Percentiles rank a stretch among this genome's conserved stretches.
phyloP scores from a whole-genome alignment of 1,284 basidiomycete species.

The Fomitiporia mediterranea region DNA sequence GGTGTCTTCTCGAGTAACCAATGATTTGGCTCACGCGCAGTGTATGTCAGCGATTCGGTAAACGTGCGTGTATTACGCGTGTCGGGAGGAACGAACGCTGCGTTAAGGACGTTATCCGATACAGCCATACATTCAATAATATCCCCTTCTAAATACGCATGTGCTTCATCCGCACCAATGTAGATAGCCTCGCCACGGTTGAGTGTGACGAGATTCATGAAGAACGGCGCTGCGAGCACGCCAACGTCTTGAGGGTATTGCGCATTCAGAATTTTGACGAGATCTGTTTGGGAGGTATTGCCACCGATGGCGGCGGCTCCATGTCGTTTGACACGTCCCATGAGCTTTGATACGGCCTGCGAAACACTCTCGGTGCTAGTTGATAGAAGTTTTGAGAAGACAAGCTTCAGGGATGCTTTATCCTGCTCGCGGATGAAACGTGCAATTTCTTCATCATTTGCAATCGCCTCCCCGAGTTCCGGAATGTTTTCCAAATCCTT shows the following conservation, averaged over 20 bases:
- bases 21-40: slow-evolving; percentile 15
- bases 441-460: slow-evolving; percentile 28
- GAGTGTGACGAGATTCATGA: slow-evolving; percentile 56
- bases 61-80: slow-evolving; percentile 27
- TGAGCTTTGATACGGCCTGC: slow-evolving; percentile 33
- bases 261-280: slow-evolving; percentile 43
- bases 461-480: slow-evolving; percentile 40
- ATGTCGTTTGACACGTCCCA: slow-evolving; percentile 34
- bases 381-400: slow-evolving; percentile 45
- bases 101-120: slow-evolving; percentile 35
- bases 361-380: slow-evolving; percentile 34
- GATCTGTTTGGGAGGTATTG: slow-evolving; percentile 32
- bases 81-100: slow-evolving; percentile 30
- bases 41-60: slow-evolving; percentile 21
- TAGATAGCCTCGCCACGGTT: slow-evolving; percentile 56
- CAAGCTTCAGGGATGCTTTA: slow-evolving; percentile 33
- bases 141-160: slow-evolving; percentile 60
- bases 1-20: slow-evolving; percentile 19
- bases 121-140: slow-evolving; percentile 37
- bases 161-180: slow-evolving; percentile 60
- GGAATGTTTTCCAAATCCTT: slow-evolving; percentile 45
- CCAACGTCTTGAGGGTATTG: slow-evolving; percentile 62
- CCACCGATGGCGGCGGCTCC: slow-evolving; percentile 24
- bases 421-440: not conserved
- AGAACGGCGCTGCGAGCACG: slow-evolving; percentile 54